Percentiles rank a stretch among this genome's conserved stretches.
phyloP scores from a whole-genome alignment of 169 alveolate species.

The Besnoitia besnoiti region DNA sequence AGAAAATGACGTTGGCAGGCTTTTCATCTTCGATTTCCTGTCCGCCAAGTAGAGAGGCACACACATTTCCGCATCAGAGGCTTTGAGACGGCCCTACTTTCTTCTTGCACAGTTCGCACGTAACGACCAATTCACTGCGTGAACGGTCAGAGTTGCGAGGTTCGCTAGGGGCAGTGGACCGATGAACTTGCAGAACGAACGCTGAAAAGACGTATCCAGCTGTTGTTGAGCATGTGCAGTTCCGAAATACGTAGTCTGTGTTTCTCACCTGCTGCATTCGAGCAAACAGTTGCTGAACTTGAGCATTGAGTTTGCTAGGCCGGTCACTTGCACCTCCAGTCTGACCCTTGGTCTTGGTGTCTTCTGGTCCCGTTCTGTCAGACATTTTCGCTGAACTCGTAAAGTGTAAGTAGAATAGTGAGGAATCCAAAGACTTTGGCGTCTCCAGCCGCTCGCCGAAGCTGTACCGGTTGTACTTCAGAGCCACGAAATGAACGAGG shows the following conservation, averaged over 20 bases:
- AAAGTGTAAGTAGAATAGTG: background rate
- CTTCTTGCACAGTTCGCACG: background rate
- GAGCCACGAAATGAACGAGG: background rate
- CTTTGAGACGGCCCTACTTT: background rate
- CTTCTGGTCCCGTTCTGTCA: conserved; percentile 21
- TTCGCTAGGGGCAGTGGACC: too few species aligned
- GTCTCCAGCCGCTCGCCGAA: background rate
- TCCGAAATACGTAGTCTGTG: too few species aligned
- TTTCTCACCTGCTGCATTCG: conserved; percentile 65
- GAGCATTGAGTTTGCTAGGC: conserved; percentile 39
- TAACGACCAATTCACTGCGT: too few species aligned
- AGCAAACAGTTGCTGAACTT: conserved; percentile 65
- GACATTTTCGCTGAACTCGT: background rate
- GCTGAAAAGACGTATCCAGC: too few species aligned
- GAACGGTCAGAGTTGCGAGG: too few species aligned
- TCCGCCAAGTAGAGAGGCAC: background rate
- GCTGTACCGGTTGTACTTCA: background rate
- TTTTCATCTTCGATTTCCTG: conserved; percentile 72
- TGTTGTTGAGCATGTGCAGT: too few species aligned
- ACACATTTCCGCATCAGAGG: background rate
- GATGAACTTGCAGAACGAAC: too few species aligned
- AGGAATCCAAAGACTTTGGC: background rate
- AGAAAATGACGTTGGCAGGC: conserved; percentile 71
- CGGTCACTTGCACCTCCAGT: background rate
- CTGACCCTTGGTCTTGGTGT: conserved; percentile 7